phyloP scores from a whole-genome alignment of 2,329 filamentous ascomycete genomes.

The Thelonectria olida region DNA sequence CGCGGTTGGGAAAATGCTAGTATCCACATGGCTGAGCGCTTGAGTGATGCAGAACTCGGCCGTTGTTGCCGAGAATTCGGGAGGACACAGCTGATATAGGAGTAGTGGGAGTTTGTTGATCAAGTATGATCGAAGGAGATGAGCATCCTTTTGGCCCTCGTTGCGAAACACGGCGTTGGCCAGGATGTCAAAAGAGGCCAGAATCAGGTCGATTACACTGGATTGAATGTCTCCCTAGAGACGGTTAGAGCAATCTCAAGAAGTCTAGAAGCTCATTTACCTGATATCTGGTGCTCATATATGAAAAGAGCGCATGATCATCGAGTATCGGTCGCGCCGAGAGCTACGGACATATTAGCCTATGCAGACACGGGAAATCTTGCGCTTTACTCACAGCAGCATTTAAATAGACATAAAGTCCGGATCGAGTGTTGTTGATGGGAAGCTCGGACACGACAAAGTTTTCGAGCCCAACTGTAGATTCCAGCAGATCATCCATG shows the following conservation, averaged over 20 bases:
- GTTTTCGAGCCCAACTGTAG: slow-evolving; percentile 64
- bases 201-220: slow-evolving; percentile 82
- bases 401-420: slow-evolving; percentile 86
- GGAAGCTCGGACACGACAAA: slow-evolving; percentile 71
- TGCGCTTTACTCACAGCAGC: slow-evolving; percentile 68
- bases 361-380: background rate
- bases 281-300: slow-evolving; percentile 86
- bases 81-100: slow-evolving; percentile 64
- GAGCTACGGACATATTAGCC: slow-evolving; percentile 63
- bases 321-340: slow-evolving; percentile 85
- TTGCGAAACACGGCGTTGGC: slow-evolving; percentile 83
- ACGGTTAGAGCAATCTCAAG: slow-evolving; percentile 13
- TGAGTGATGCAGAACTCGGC: slow-evolving; percentile 75
- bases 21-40: slow-evolving; percentile 83
- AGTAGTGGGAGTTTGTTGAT: slow-evolving; percentile 72
- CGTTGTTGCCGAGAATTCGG: slow-evolving; percentile 78
- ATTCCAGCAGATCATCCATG: slow-evolving; percentile 67
- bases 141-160: slow-evolving; percentile 66
- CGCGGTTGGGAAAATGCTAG: slow-evolving; percentile 74
- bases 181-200: slow-evolving; percentile 89
- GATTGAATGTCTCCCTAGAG: slow-evolving; percentile 78
- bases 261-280: slow-evolving; percentile 49
- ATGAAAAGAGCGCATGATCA: slow-evolving; percentile 79
- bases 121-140: slow-evolving; percentile 85
- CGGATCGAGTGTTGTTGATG: slow-evolving; percentile 78